A percentile compares a stretch with the other conserved stretches of the same genome.
These are phyloP conservation scores for Aspergillus incahuasiensis DNA, from an alignment of 495 filamentous ascomycete species.

Conservation along the genomic window DNA sequence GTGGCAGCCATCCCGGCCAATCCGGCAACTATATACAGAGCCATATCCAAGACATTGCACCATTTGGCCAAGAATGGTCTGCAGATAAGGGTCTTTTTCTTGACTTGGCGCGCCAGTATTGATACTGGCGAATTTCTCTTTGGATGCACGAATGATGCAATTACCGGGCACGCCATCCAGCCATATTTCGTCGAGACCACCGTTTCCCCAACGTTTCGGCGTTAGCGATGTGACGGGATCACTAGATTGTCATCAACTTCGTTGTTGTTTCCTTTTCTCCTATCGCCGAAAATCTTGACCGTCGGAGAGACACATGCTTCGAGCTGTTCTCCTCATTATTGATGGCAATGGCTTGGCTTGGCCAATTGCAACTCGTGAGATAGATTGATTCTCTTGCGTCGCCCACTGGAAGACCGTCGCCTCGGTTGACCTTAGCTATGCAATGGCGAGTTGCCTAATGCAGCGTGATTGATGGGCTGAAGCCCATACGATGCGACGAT, in stretches of 20 bases:
- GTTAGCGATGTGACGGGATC: neutral
- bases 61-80: constrained; percentile 5
- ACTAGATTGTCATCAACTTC: neutral
- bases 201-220: neutral
- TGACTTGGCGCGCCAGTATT: neutral
- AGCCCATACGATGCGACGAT: neutral
- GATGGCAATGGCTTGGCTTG: neutral
- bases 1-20: too few species aligned
- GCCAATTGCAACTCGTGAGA: neutral
- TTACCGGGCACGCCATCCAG: neutral
- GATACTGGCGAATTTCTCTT: neutral
- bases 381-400: neutral
- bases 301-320: neutral
- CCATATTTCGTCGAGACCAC: neutral
- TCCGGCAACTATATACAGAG: neutral
- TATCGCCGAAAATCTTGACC: constrained; percentile 2
- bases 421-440: too few species aligned
- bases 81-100: neutral
- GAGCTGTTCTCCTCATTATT: neutral
- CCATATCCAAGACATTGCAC: neutral
- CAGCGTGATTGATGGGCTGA: too few species aligned
- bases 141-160: constrained; percentile 10
- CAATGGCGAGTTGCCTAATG: too few species aligned
- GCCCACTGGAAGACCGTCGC: too few species aligned
- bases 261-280: neutral